phyloP scores from a whole-genome alignment of 1,284 basidiomycete species.

The Moesziomyces globuligerus region DNA sequence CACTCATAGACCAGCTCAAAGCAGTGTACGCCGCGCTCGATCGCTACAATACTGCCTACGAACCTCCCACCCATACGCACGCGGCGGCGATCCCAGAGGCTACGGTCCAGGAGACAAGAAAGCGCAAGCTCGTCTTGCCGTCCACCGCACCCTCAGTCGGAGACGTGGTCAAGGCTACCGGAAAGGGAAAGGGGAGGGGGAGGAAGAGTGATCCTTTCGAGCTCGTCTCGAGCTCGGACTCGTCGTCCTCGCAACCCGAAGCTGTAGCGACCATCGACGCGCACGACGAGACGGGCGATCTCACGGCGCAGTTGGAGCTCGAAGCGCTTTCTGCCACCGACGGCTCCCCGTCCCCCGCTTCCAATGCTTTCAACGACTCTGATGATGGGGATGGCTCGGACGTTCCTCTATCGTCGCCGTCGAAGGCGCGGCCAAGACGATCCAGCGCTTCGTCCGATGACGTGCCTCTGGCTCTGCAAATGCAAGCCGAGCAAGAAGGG shows the following conservation, averaged over 20 bases:
- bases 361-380: too few species aligned
- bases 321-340: slow-evolving; percentile 29
- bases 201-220: slow-evolving; percentile 40
- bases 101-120: background rate
- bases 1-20: slow-evolving; percentile 36
- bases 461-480: slow-evolving; percentile 6
- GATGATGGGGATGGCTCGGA: background rate
- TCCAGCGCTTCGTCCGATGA: slow-evolving; percentile 17
- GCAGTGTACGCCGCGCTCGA: slow-evolving; percentile 29
- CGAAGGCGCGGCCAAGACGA: slow-evolving; percentile 3
- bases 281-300: slow-evolving; percentile 13
- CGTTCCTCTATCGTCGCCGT: slow-evolving; percentile 12
- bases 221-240: slow-evolving; percentile 18
- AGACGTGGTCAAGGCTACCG: background rate
- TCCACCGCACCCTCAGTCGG: background rate
- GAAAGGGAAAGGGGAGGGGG: slow-evolving; percentile 14
- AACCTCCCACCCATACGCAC: background rate
- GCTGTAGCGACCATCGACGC: background rate
- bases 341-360: slow-evolving; percentile 7
- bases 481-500: too few species aligned
- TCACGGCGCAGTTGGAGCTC: slow-evolving; percentile 21
- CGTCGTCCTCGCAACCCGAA: background rate
- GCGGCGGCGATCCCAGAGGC: background rate
- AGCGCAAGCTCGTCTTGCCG: slow-evolving; percentile 14
- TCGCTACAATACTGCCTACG: slow-evolving; percentile 2